Evolutionary conservation across 2,329 filamentous ascomycete species (phyloP), one percentile per base, ranked within the genome.

Genomic region (Emmonsia crescens): DNA sequence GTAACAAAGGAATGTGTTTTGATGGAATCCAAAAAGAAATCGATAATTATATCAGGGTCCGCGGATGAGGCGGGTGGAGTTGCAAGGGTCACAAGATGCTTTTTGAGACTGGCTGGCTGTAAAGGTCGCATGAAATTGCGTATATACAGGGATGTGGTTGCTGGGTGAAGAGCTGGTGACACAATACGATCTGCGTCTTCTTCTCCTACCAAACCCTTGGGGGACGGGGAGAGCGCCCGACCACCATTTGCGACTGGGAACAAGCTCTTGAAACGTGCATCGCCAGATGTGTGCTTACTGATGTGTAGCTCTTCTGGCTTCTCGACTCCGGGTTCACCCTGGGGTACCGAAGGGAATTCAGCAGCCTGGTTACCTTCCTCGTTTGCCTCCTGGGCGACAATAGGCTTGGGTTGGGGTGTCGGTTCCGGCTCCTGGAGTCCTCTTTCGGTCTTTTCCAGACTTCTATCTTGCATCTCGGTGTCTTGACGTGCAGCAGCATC

Each of bases 81-180:
- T 1, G 90, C 89, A 48, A 96, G 82, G 6, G 82, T 77, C 51
- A 83, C 72, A 4, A 97, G 80, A 70, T 96, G 85, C 1, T 82
- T 80, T 68, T 83, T 84, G 0, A 97, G 82, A 21, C 80, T 79
- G 31, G 79, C 77, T 0, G 85, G 82, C 63, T 90, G 88, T 27
- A 97, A 79, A 10, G 94, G 92, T 55, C 93, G 87, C 85, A 95
- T 92, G 60, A 97, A 84, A 69, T 96, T 88, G 73, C 87, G 87
- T 68, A 97, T 94, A 76, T 96, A 97, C 55, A 97, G 78, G 19
- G 89, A 87, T 38, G 84, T 76, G 2, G 91, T 93, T 5, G 88
- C 85, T 27, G 84, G 82, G 72, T 94, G 89, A 42, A 86, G 75
- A 0, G 89, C 82, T 6, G 87, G 85, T 31, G 76, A 71, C 19